phyloP scores from a whole-genome alignment of 768 basidiomycete species.

The Tephrocybe rancida region DNA sequence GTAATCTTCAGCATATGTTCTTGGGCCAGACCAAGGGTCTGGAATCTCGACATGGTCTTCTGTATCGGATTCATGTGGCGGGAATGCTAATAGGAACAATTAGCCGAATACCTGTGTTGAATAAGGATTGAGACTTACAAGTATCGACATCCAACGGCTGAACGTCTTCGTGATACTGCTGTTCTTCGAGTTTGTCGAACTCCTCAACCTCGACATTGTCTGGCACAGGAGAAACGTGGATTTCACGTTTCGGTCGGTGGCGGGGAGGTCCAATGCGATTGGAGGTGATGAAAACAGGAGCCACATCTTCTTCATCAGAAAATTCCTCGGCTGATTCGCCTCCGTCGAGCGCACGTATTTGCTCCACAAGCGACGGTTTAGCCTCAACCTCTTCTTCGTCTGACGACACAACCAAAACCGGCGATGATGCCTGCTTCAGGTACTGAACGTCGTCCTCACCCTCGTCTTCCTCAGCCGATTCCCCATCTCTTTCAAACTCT shows the following conservation, averaged over 20 bases:
- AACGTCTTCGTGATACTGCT: conserved; percentile 16
- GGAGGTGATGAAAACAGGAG: not conserved
- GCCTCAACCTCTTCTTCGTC: conserved; percentile 23
- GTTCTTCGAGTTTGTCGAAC: conserved; percentile 16
- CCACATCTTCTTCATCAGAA: conserved; percentile 12
- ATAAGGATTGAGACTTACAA: too few relatives aligned
- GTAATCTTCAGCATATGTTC: conserved; percentile 37
- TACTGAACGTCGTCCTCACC: conserved; percentile 15
- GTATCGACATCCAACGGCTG: conserved; percentile 35
- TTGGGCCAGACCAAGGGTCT: conserved; percentile 36
- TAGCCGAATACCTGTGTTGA: too few relatives aligned
- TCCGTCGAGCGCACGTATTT: conserved; percentile 11
- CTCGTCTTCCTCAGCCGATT: too few relatives aligned
- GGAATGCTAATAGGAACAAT: conserved; percentile 8
- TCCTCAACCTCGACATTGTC: conserved; percentile 8
- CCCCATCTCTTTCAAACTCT: too few relatives aligned
- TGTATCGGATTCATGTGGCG: conserved; percentile 19
- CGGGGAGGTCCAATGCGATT: conserved; percentile 7
- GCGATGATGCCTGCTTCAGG: conserved; percentile 12
- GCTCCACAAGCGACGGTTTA: not conserved
- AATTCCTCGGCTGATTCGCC: conserved; percentile 12
- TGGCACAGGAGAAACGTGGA: not conserved
- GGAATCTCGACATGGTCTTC: conserved; percentile 28
- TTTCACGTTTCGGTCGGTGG: conserved; percentile 2
- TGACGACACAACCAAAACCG: conserved; percentile 24